Evolutionary conservation across 2,329 filamentous ascomycete genomes (phyloP).

Genomic region (Biscogniauxia marginata): DNA sequence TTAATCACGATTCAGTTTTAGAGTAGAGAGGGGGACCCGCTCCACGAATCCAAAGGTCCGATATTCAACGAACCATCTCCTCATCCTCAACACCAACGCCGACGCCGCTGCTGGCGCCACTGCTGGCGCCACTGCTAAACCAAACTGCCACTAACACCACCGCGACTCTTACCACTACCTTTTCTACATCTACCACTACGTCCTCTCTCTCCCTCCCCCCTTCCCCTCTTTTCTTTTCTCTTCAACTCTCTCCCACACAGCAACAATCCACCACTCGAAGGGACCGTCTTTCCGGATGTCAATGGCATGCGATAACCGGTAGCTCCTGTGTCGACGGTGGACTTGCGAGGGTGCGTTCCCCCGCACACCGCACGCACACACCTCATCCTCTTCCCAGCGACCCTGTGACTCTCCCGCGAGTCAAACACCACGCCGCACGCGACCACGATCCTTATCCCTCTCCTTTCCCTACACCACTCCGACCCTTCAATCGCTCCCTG

Average conservation of each 20-base stretch:
- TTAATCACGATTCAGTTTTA: too few species aligned
- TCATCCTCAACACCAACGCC: not conserved
- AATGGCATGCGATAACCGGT: slow-evolving; percentile 59
- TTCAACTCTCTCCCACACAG: slow-evolving; percentile 9
- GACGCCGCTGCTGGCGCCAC: not conserved
- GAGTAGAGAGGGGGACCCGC: not conserved
- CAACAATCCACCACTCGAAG: slow-evolving; percentile 2
- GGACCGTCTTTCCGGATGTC: slow-evolving; percentile 34
- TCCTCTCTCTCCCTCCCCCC: not conserved
- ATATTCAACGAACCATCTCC: not conserved
- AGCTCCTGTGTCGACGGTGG: slow-evolving; percentile 51
- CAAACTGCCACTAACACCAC: not conserved
- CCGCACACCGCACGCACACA: slow-evolving; percentile 53
- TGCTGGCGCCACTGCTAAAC: not conserved
- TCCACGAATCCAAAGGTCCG: not conserved
- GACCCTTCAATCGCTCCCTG: slow-evolving; percentile 12
- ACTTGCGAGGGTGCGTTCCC: slow-evolving; percentile 57
- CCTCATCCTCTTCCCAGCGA: slow-evolving; percentile 18
- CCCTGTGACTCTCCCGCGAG: not conserved
- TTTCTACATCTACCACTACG: too few species aligned
- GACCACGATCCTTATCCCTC: not conserved
- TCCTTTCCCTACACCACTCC: slow-evolving; percentile 1
- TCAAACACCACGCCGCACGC: not conserved
- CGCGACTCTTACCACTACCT: not conserved
- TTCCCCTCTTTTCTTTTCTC: not conserved